Base-by-base conservation (phyloP, 495 filamentous ascomycete genomes). In the Daldinia childiae region DNA sequence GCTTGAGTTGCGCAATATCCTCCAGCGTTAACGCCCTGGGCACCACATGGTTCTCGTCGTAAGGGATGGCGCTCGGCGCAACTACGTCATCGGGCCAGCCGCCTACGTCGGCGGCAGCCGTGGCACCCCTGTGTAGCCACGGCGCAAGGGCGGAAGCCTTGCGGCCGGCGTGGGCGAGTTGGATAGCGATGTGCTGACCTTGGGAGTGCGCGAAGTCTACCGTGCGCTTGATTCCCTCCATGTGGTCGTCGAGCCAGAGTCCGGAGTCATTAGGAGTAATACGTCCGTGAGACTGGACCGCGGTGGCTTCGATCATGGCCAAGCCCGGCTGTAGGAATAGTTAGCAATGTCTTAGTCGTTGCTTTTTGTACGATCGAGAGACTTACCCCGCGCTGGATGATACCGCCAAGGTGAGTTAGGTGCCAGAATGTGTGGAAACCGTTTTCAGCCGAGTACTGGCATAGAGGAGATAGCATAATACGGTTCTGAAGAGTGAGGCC, bases 131-230 rank as follows among this genome's bases (percentile, higher is more conserved):
- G 57, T 41, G 52, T 0, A 73, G 39, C 56, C 55, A 73, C 1
- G 70, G 70, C 0, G 70, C 86, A 0, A 92, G 84, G 0, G 86
- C 89, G 55, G 81, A 86, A 0, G 88, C 90, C 72, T 94, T 94
- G n/a, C 91, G 81, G 0, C 92, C 92, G 0, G 91, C 90, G 75
- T 95, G 92, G 9, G 80, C 90, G 4, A 94, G 78, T 79, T 95
- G 92, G 63, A 94, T 89, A 29, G 83, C 91, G 54, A 92, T 90
- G 59, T 88, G 88, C 76, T 90, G 89, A 68, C 82, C 81, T 74
- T 92, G 90, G 39, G 83, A 86, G 78, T 93, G 89, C 0, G 87
- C 88, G 67, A 93, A 93, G 27, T 92, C 87, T 8, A 88, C 82
- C 41, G 90, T 82, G 17, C 85, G 79, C 59, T 79, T 83, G 32